These are phyloP conservation scores for Phoma herbarum DNA, from an alignment of 2,329 filamentous ascomycete genomes.

Conservation along the genomic window DNA sequence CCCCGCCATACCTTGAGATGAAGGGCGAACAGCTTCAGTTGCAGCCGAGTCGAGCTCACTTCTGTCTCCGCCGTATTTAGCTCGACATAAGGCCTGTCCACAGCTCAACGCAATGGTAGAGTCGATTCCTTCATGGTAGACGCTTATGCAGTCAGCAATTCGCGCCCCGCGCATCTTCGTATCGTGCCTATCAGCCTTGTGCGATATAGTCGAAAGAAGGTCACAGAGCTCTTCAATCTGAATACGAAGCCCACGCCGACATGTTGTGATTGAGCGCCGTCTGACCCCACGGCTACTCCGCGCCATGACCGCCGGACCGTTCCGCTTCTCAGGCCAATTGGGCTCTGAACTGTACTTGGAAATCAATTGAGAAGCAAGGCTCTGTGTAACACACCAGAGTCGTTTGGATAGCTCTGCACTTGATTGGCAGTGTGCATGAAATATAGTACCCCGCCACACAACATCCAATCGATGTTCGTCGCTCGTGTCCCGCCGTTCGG, in stretches of 20 bases:
- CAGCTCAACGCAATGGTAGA: too few relatives aligned
- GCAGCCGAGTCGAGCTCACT: too few relatives aligned
- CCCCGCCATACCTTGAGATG: neutral
- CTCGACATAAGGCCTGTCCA: neutral
- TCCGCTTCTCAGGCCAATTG: neutral
- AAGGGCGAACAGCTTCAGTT: neutral
- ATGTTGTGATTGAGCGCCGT: neutral
- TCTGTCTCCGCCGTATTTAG: neutral
- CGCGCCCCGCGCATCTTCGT: neutral
- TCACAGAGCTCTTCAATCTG: neutral
- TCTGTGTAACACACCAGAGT: neutral
- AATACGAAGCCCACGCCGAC: neutral
- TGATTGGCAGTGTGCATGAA: neutral
- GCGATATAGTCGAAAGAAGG: neutral
- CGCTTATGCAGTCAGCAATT: neutral
- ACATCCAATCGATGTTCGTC: neutral
- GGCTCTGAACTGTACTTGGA: neutral
- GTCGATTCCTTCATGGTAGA: neutral
- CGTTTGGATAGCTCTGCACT: neutral
- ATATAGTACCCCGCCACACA: neutral
- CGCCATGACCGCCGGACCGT: neutral
- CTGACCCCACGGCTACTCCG: neutral
- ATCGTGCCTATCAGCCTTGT: neutral
- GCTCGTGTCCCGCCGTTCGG: neutral
- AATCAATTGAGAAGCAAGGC: neutral